A percentile compares a stretch with the other conserved stretches of the same genome.
Evolutionary conservation across 2,329 filamentous ascomycete genomes (phyloP).

Genomic region (Aspergillus quadricinctus): DNA sequence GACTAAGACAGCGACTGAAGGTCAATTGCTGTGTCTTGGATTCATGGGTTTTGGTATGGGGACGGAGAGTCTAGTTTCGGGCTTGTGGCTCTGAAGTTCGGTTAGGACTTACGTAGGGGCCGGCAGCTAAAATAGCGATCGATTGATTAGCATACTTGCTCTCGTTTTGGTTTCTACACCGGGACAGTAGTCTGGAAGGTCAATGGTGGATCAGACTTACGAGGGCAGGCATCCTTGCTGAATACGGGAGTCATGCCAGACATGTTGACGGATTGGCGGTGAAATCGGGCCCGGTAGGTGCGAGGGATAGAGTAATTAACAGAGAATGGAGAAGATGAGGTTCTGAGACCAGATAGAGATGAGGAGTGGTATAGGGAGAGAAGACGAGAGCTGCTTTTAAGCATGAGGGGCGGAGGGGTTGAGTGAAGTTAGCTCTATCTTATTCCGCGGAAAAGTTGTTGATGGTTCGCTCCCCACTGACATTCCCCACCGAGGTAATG

Average conservation of each 20-base stretch:
- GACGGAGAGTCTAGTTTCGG: neutral
- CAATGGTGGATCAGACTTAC: slow-evolving; percentile 27
- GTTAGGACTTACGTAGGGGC: slow-evolving; percentile 39
- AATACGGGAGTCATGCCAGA: slow-evolving; percentile 38
- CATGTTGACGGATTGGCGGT: slow-evolving; percentile 27
- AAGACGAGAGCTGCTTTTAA: slow-evolving; percentile 20
- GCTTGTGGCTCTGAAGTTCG: neutral
- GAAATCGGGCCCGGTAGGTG: slow-evolving; percentile 2
- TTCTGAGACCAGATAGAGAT: slow-evolving; percentile 2
- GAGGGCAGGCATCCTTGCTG: slow-evolving; percentile 43
- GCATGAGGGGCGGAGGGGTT: slow-evolving; percentile 19
- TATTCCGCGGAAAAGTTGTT: slow-evolving; percentile 19
- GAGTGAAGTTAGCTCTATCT: slow-evolving; percentile 1
- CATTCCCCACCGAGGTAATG: neutral
- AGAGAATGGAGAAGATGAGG: slow-evolving; percentile 9
- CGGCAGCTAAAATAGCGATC: slow-evolving; percentile 27
- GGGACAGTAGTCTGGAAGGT: neutral
- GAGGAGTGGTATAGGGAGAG: slow-evolving; percentile 8
- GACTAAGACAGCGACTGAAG: slow-evolving; percentile 28
- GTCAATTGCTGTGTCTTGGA: neutral
- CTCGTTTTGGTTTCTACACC: neutral
- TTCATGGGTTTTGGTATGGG: neutral
- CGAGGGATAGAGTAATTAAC: slow-evolving; percentile 7
- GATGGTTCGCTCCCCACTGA: neutral
- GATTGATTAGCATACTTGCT: slow-evolving; percentile 7